Conservation (phyloP, 495 filamentous ascomycete species). For the Penicillium lividum region DNA sequence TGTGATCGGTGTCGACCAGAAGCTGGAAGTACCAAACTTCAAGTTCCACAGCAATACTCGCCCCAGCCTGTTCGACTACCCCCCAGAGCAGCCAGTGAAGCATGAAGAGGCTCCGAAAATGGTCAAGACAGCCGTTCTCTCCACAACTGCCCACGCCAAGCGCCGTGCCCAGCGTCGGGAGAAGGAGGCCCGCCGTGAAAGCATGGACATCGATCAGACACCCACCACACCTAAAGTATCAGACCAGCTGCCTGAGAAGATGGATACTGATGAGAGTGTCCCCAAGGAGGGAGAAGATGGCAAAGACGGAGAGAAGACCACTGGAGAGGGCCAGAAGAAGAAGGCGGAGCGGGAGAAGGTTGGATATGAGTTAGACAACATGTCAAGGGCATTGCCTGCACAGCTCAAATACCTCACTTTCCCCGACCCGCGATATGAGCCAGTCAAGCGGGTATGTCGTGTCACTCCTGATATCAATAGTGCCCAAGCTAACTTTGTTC, state of each 20-base stretch:
- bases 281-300: slow-evolving; percentile 53
- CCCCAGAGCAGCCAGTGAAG: slow-evolving; percentile 93
- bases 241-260: slow-evolving; percentile 69
- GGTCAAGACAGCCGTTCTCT: slow-evolving; percentile 93
- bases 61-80: slow-evolving; percentile 96
- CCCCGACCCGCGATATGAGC: slow-evolving; percentile 80
- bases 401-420: slow-evolving; percentile 97
- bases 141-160: slow-evolving; percentile 95
- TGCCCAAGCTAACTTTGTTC: slow-evolving; percentile 42
- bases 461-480: neutral
- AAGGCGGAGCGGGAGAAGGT: slow-evolving; percentile 95
- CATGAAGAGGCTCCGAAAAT: slow-evolving; percentile 89
- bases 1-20: slow-evolving; percentile 90
- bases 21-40: slow-evolving; percentile 92
- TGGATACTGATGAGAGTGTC: slow-evolving; percentile 86
- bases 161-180: slow-evolving; percentile 79
- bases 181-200: slow-evolving; percentile 70
- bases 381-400: slow-evolving; percentile 89
- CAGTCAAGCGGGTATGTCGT: slow-evolving; percentile 84
- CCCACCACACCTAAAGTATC: slow-evolving; percentile 75
- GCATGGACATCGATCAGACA: slow-evolving; percentile 84
- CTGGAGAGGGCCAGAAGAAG: slow-evolving; percentile 63
- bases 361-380: slow-evolving; percentile 93
- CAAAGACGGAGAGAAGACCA: slow-evolving; percentile 67
- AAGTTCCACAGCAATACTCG: slow-evolving; percentile 93